phyloP scores from a whole-genome alignment of 805 yeast species.

The Cyberlindnera bimundalis region DNA sequence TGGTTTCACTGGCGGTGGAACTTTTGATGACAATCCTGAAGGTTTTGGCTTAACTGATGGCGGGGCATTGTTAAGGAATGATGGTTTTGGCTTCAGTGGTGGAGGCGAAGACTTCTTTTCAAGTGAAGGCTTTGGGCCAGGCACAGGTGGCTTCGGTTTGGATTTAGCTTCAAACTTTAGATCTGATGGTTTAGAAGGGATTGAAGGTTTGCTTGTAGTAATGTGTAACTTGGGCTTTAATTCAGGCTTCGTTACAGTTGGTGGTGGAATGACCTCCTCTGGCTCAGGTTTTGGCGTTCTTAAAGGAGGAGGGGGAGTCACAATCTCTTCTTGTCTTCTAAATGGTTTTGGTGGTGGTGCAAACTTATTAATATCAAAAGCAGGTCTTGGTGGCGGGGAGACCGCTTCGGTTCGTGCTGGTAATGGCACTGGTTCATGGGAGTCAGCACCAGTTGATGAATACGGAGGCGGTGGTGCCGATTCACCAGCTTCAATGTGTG shows the following conservation, averaged over 20 bases:
- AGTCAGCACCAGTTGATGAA: neutral
- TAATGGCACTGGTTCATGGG: neutral
- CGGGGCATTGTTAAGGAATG: conserved; percentile 11
- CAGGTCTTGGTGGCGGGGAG: neutral
- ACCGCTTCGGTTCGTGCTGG: conserved; percentile 1
- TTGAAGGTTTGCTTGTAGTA: neutral
- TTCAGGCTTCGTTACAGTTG: conserved; percentile 1
- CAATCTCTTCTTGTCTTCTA: conserved; percentile 7
- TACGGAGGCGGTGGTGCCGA: conserved; percentile 14
- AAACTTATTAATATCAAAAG: conserved; percentile 11
- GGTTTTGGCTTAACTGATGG: conserved; percentile 30
- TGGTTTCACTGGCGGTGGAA: conserved; percentile 16
- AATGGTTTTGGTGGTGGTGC: conserved; percentile 27
- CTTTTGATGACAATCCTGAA: neutral
- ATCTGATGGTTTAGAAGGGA: conserved; percentile 1
- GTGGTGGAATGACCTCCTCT: conserved; percentile 1
- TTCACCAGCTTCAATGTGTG: neutral
- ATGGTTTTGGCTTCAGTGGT: conserved; percentile 16
- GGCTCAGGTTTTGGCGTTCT: conserved; percentile 3
- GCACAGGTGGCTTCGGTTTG: conserved; percentile 7
- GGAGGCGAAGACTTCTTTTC: conserved; percentile 9
- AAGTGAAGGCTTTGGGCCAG: conserved; percentile 5
- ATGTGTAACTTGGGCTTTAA: conserved; percentile 3
- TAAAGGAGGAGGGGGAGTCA: conserved; percentile 1
- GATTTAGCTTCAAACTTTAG: neutral